Conservation (phyloP, 306 rosid species). For the Cucurbita maxima region DNA sequence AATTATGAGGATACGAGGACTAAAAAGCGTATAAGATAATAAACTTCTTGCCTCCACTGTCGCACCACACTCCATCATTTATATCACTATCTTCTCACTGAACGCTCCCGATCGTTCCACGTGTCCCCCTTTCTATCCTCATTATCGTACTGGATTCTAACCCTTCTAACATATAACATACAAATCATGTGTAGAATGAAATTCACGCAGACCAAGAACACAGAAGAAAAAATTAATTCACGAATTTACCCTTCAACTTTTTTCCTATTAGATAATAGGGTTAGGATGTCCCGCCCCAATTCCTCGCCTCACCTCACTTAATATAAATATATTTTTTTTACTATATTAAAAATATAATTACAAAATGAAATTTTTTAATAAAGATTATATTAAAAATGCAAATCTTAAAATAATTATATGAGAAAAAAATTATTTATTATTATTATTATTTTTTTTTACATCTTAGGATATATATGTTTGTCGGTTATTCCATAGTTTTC, state of each 20-base stretch:
- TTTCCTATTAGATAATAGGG: no score
- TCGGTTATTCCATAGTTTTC: neutral
- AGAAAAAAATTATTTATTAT: no score
- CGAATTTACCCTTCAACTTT: neutral
- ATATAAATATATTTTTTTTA: no score
- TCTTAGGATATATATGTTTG: neutral
- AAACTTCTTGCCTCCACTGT: neutral
- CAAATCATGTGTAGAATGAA: neutral
- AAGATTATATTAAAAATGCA: no score
- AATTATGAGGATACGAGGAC: no score
- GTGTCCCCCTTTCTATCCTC: neutral
- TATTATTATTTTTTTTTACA: no score
- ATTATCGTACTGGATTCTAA: neutral
- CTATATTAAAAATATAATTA: no score
- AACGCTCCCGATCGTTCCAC: neutral
- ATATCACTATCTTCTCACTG: neutral
- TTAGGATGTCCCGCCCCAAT: no score
- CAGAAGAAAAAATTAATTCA: neutral
- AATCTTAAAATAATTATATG: no score
- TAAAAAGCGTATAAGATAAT: no score
- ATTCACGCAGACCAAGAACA: conserved; percentile 19
- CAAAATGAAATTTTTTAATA: no score
- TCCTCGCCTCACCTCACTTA: no score
- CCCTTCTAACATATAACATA: neutral
- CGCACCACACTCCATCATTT: neutral